These are phyloP conservation scores for Trapa incisa DNA, from an alignment of 345 rosid species.

Conservation along the genomic window DNA sequence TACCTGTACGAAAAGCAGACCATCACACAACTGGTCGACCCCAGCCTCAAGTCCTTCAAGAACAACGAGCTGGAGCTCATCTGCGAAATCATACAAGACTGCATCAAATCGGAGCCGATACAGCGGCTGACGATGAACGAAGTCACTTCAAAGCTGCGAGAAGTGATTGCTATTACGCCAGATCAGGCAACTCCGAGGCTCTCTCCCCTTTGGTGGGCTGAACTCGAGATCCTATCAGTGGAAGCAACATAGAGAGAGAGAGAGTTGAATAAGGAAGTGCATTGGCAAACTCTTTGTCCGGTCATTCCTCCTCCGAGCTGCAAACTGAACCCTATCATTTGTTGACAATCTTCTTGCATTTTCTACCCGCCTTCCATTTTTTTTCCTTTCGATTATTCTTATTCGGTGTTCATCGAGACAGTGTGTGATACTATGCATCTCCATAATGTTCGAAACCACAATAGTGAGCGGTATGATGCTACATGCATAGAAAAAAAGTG, in stretches of 20 bases:
- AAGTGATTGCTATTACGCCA: slow-evolving; percentile 48
- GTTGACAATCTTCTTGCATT: neutral
- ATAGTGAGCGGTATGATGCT: neutral
- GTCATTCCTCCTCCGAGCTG: no score
- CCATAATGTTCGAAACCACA: neutral
- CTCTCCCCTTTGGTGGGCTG: slow-evolving; percentile 99
- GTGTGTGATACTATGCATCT: neutral
- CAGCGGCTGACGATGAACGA: slow-evolving; percentile 63
- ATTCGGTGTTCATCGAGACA: neutral
- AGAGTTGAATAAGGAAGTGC: no score
- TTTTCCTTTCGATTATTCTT: neutral
- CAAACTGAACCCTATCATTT: neutral
- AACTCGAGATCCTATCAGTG: slow-evolving; percentile 80
- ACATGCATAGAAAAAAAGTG: neutral
- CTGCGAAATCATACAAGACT: slow-evolving; percentile 47
- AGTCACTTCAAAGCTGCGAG: slow-evolving; percentile 37
- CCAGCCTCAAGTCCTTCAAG: slow-evolving; percentile 52
- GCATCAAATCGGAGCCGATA: slow-evolving; percentile 41
- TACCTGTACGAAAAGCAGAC: slow-evolving; percentile 34
- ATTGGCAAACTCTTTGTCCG: no score
- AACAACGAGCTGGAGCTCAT: slow-evolving; percentile 51
- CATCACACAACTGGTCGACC: slow-evolving; percentile 48
- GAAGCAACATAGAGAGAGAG: slow-evolving; percentile 47
- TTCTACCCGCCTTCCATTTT: neutral
- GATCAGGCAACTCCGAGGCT: slow-evolving; percentile 91